Conservation (phyloP, 208 protist genomes). For the Trypanosoma lewisi region DNA sequence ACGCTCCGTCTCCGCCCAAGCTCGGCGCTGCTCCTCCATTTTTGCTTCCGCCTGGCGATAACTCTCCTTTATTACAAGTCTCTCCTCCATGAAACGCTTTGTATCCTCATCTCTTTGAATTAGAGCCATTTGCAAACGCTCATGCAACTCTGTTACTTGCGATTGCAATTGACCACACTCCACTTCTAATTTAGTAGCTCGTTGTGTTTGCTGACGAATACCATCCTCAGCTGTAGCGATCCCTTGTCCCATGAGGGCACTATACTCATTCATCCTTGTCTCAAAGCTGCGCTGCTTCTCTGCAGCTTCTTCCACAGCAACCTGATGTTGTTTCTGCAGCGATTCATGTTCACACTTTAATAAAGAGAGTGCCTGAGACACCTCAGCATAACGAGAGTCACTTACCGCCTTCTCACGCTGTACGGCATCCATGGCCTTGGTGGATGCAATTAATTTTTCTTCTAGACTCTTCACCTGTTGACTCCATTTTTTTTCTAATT, state of each 20-base stretch:
- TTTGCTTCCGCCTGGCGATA: slow-evolving; percentile 31
- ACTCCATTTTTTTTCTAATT: slow-evolving; percentile 25
- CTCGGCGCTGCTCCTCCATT: slow-evolving; percentile 26
- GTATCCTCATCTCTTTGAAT: slow-evolving; percentile 46
- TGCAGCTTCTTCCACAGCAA: slow-evolving; percentile 27
- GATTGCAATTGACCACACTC: slow-evolving; percentile 63
- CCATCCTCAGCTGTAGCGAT: slow-evolving; percentile 50
- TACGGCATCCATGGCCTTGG: slow-evolving; percentile 27
- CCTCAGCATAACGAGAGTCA: slow-evolving; percentile 17
- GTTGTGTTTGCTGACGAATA: slow-evolving; percentile 47
- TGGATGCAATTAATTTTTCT: slow-evolving; percentile 28
- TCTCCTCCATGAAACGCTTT: slow-evolving; percentile 41
- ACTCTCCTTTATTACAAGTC: slow-evolving; percentile 36
- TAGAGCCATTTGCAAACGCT: slow-evolving; percentile 47
- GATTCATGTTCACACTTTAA: slow-evolving; percentile 39
- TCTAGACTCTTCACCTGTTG: slow-evolving; percentile 24
- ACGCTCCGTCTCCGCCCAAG: slow-evolving; percentile 14
- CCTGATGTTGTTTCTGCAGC: slow-evolving; percentile 33
- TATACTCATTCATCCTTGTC: slow-evolving; percentile 30
- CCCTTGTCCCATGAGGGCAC: slow-evolving; percentile 34
- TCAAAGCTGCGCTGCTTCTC: slow-evolving; percentile 21
- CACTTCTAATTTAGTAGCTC: slow-evolving; percentile 41
- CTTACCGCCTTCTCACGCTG: slow-evolving; percentile 24
- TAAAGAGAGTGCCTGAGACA: slow-evolving; percentile 30
- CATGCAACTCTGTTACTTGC: slow-evolving; percentile 51